Percentiles rank a stretch among this genome's conserved stretches.
Conservation (phyloP, 495 filamentous ascomycete genomes). For the Cenococcum geophilum region DNA sequence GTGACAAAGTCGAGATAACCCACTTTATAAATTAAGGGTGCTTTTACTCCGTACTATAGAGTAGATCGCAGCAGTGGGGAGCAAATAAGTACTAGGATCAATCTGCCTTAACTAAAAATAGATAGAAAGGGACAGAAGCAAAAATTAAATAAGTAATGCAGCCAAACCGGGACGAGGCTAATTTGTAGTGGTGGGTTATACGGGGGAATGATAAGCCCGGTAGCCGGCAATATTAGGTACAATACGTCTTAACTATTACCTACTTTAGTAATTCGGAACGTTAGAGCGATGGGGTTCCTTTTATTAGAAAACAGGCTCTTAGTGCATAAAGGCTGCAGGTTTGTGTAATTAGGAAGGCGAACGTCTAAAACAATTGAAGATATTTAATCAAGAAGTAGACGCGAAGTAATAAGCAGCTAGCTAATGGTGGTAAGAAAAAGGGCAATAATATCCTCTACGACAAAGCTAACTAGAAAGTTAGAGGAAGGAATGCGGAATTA, state of each 20-base stretch:
- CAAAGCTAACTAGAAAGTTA: slow-evolving; percentile 17
- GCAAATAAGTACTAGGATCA: too few species aligned
- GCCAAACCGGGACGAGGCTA: background rate
- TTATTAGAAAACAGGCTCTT: slow-evolving; percentile 6
- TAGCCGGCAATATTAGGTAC: slow-evolving; percentile 4
- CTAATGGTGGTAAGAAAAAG: slow-evolving; percentile 20
- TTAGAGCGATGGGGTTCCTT: slow-evolving; percentile 15
- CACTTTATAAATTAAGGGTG: too few species aligned
- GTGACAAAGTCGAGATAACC: slow-evolving; percentile 12
- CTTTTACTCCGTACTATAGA: too few species aligned
- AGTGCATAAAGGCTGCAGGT: background rate
- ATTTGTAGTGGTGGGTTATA: slow-evolving; percentile 7
- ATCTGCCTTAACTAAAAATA: too few species aligned
- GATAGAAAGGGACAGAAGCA: too few species aligned
- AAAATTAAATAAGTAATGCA: background rate
- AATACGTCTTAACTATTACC: slow-evolving; percentile 13
- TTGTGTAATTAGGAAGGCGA: background rate
- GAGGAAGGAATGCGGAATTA: slow-evolving; percentile 10
- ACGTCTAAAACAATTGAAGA: slow-evolving; percentile 10
- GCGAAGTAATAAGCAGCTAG: slow-evolving; percentile 15
- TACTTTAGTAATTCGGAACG: slow-evolving; percentile 24
- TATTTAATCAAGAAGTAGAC: slow-evolving; percentile 14
- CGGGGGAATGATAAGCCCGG: slow-evolving; percentile 8
- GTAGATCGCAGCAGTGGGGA: too few species aligned
- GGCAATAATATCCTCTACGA: slow-evolving; percentile 12